These are phyloP conservation scores for Sphagnum contortum DNA, from an alignment of 225 moss, liverwort and hornwort genomes.

Conservation along the genomic window DNA sequence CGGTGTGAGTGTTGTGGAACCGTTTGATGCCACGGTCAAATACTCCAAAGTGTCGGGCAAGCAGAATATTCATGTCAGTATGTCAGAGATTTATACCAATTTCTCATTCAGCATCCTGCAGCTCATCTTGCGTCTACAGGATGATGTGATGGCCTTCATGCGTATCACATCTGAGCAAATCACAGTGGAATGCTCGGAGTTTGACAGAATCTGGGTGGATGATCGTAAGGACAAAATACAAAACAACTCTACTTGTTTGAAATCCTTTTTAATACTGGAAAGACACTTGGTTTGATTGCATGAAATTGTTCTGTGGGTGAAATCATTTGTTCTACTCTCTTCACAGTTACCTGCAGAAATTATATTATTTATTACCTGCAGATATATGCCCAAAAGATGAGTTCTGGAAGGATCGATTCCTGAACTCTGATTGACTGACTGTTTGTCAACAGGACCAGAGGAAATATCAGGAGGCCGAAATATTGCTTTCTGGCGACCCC, in stretches of 20 bases:
- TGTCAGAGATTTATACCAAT: slow-evolving; percentile 71
- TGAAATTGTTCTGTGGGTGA: too few species aligned
- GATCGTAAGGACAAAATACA: slow-evolving; percentile 26
- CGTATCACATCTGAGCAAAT: slow-evolving; percentile 91
- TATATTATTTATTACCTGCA: too few species aligned
- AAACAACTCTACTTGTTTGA: too few species aligned
- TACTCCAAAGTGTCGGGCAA: slow-evolving; percentile 67
- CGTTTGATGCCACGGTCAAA: slow-evolving; percentile 55
- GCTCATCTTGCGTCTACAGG: slow-evolving; percentile 77
- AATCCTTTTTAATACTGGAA: too few species aligned
- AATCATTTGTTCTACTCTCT: too few species aligned
- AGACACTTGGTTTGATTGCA: too few species aligned
- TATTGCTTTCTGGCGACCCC: slow-evolving; percentile 94
- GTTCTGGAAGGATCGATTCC: too few species aligned
- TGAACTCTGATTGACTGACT: too few species aligned
- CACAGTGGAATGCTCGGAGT: slow-evolving; percentile 81
- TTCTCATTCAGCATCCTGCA: slow-evolving; percentile 90
- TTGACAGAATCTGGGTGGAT: slow-evolving; percentile 86
- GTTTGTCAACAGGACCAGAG: slow-evolving; percentile 14
- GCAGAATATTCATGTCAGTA: slow-evolving; percentile 56
- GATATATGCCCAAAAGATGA: too few species aligned
- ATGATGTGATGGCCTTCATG: slow-evolving; percentile 91
- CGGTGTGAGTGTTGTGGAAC: slow-evolving; percentile 86
- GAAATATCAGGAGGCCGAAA: slow-evolving; percentile 59
- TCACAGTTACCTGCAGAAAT: too few species aligned